Evolutionary conservation across 345 rosid species (phyloP).

Genomic region (Linum usitatissimum): DNA sequence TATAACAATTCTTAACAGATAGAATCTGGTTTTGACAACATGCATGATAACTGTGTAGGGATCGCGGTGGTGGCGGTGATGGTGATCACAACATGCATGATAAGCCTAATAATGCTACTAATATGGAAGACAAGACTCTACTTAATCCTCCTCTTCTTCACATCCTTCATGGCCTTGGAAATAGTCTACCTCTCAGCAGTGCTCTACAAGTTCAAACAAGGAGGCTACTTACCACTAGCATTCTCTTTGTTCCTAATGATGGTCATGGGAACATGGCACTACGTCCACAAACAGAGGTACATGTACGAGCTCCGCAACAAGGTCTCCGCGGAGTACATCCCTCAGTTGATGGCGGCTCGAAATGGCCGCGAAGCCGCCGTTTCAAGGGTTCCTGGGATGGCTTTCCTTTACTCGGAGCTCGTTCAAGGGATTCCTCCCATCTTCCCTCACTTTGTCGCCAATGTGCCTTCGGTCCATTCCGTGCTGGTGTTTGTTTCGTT

Average conservation of each 20-base stretch:
- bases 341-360: conserved; percentile 14
- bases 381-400: conserved; percentile 52
- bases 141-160: conserved; percentile 31
- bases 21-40: no score
- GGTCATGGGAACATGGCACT: conserved; percentile 58
- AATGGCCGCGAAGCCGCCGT: conserved; percentile 22
- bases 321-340: conserved; percentile 34
- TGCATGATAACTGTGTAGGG: conserved; percentile 21
- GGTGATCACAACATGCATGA: conserved; percentile 49
- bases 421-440: conserved; percentile 75
- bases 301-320: conserved; percentile 47
- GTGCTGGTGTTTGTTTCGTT: conserved; percentile 59
- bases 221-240: conserved; percentile 50
- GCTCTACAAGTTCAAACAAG: conserved; percentile 47
- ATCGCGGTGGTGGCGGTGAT: conserved; percentile 59
- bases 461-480: conserved; percentile 49
- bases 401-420: conserved; percentile 58
- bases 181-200: conserved; percentile 36
- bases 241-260: conserved; percentile 32
- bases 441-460: conserved; percentile 48
- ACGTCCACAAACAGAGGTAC: conserved; percentile 39
- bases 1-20: no score
- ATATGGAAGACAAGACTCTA: conserved; percentile 50
- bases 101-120: conserved; percentile 53
- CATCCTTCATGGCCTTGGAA: conserved; percentile 31